Percentiles rank a stretch among this genome's conserved stretches.
These are phyloP conservation scores for Byssochlamys sp. DNA, from an alignment of 2,329 filamentous ascomycete species.

Conservation along the genomic window DNA sequence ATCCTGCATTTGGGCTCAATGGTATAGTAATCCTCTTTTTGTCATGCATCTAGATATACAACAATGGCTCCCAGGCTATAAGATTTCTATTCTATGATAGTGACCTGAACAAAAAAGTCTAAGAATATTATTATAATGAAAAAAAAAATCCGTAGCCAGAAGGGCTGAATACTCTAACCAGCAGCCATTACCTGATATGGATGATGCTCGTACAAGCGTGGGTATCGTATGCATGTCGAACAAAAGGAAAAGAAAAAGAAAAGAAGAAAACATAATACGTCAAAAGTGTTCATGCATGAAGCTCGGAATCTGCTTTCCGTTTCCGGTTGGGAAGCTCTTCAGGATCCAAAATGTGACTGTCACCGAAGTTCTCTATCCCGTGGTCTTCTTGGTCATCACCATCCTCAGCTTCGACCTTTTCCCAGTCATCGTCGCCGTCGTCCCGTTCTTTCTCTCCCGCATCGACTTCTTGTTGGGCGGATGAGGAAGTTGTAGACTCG, in stretches of 20 bases:
- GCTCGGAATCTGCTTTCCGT: conserved; percentile 6
- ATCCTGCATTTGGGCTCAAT: background rate
- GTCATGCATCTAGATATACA: background rate
- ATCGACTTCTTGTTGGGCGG: background rate
- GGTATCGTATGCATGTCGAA: background rate
- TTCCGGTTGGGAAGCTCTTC: conserved; percentile 4
- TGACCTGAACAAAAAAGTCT: background rate
- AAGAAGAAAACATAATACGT: background rate
- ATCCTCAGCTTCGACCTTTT: conserved; percentile 32
- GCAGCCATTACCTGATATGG: background rate
- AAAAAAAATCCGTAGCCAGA: background rate
- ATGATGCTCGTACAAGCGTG: background rate
- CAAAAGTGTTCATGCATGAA: background rate
- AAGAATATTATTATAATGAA: background rate
- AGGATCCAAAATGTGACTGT: conserved; percentile 21
- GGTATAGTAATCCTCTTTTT: background rate
- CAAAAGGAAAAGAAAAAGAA: background rate
- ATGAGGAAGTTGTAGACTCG: background rate
- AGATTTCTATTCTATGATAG: background rate
- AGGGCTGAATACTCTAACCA: background rate
- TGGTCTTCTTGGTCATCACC: conserved; percentile 22
- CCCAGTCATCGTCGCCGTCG: conserved; percentile 33
- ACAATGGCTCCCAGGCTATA: background rate
- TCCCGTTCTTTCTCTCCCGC: conserved; percentile 6
- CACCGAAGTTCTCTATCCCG: conserved; percentile 22